Base-by-base conservation (phyloP, 345 rosid genomes). In the Sisymbrium irio region DNA sequence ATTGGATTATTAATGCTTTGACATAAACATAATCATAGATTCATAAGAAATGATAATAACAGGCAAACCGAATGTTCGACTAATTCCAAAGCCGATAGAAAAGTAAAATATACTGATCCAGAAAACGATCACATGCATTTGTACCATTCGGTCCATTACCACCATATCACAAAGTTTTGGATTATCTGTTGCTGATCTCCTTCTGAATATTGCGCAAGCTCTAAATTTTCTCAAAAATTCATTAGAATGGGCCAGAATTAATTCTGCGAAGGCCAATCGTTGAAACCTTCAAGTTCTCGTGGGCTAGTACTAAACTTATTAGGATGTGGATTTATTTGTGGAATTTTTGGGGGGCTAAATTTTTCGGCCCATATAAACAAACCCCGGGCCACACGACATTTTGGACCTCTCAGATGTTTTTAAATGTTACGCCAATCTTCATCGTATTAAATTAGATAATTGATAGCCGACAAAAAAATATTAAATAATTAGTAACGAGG, bases 361-460 rank as follows among this genome's bases (percentile, higher is more conserved):
- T n/a, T 33, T 3, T 22, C 20, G 69, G 70, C 64, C 64, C 77
- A 42, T 54, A 11, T 53, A 32, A 69, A 65, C 6, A 14, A 14
- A 33, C 33, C 33, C 28, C 28, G 3, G 28, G 28, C 28, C 28
- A 30, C 7, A 30, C 6, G 7, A 19, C 2, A 30, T 11, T 47
- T 46, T 19, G 28, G 40, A 46, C 32, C 42, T 18, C 15, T 42
- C 3, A n/a, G n/a, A n/a, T n/a, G n/a, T n/a, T n/a, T n/a, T n/a
- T n/a, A n/a, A n/a, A n/a, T n/a, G n/a, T n/a, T n/a, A n/a, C n/a
- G n/a, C n/a, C n/a, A n/a, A n/a, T n/a, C n/a, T 4, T 50, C 25
- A n/a, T 54, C 59, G 8, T 15, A 54, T 7, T 0, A 15, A 3
- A 15, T 15, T 15, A 45, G 17, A 45, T 2, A 45, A 45, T 15